phyloP scores from a whole-genome alignment of 805 yeast genomes.

The Geotrichum ghanense region DNA sequence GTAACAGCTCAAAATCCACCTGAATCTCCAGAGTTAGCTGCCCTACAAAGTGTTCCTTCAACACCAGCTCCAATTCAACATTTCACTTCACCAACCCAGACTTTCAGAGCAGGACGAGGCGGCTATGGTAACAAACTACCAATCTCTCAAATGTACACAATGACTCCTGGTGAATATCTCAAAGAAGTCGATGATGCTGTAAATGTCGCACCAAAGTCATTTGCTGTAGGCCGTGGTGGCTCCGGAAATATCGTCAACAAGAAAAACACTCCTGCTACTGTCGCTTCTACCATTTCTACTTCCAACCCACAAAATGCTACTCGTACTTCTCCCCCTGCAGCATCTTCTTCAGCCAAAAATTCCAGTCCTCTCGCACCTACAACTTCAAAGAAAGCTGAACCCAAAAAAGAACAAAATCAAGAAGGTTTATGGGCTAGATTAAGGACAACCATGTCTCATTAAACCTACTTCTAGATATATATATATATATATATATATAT shows the following conservation, averaged over 20 bases:
- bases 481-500: too few relatives aligned
- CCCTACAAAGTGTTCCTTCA: slow-evolving; percentile 15
- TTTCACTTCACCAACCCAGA: slow-evolving; percentile 23
- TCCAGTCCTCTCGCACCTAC: too few relatives aligned
- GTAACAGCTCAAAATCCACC: slow-evolving; percentile 6
- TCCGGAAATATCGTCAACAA: slow-evolving; percentile 22
- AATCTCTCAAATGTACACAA: slow-evolving; percentile 18
- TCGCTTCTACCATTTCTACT: too few relatives aligned
- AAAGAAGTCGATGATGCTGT: slow-evolving; percentile 23
- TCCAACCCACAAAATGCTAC: too few relatives aligned
- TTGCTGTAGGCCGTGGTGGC: slow-evolving; percentile 29
- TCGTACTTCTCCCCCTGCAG: too few relatives aligned
- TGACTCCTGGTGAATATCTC: slow-evolving; percentile 25
- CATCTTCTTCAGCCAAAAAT: background rate
- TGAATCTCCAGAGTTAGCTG: slow-evolving; percentile 3
- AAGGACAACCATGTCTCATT: too few relatives aligned
- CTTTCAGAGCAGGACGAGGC: slow-evolving; percentile 27
- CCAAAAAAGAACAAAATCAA: too few relatives aligned
- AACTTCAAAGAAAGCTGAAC: too few relatives aligned
- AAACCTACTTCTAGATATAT: too few relatives aligned
- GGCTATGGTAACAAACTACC: slow-evolving; percentile 27
- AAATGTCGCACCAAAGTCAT: slow-evolving; percentile 21
- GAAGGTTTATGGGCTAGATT: too few relatives aligned
- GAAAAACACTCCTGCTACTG: slow-evolving; percentile 1
- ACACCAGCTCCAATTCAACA: slow-evolving; percentile 27